These are phyloP conservation scores for Hanseniaspora clermontiae DNA, from an alignment of 805 yeast genomes.

Conservation along the genomic window DNA sequence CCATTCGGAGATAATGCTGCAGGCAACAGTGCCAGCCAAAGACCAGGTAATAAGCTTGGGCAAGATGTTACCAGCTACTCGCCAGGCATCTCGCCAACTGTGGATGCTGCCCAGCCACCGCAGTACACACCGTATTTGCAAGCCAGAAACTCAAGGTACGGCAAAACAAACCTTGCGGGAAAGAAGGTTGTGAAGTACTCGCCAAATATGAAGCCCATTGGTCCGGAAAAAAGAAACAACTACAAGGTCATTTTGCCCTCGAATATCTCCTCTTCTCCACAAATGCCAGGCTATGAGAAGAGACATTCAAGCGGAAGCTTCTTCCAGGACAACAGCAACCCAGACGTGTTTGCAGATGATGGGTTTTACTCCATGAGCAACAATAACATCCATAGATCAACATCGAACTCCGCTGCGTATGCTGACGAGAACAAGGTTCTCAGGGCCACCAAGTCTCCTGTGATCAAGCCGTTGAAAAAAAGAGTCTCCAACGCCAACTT, in stretches of 20 bases:
- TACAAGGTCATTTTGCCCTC: constrained; percentile 10
- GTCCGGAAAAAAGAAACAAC: background rate
- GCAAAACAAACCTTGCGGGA: background rate
- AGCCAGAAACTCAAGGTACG: constrained; percentile 5
- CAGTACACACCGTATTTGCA: constrained; percentile 12
- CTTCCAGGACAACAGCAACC: background rate
- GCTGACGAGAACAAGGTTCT: constrained; percentile 2
- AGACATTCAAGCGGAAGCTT: background rate
- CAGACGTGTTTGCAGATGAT: background rate
- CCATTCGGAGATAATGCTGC: background rate
- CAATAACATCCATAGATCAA: background rate
- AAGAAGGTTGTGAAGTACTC: constrained; percentile 9
- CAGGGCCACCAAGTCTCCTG: constrained; percentile 14
- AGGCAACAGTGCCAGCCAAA: background rate
- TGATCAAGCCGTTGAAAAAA: constrained; percentile 11
- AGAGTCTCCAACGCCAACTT: background rate
- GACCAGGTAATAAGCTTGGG: background rate
- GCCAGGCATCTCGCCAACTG: constrained; percentile 11
- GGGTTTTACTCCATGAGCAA: background rate
- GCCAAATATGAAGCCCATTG: constrained; percentile 6
- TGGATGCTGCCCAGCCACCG: constrained; percentile 10
- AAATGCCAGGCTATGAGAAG: background rate
- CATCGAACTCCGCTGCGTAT: background rate
- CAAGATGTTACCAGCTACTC: background rate
- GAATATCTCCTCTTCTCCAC: background rate